A percentile compares a stretch with the other conserved stretches of the same genome.
These are phyloP conservation scores for Arthrobotrys entomopaga DNA, from an alignment of 2,329 filamentous ascomycete genomes.

Conservation along the genomic window DNA sequence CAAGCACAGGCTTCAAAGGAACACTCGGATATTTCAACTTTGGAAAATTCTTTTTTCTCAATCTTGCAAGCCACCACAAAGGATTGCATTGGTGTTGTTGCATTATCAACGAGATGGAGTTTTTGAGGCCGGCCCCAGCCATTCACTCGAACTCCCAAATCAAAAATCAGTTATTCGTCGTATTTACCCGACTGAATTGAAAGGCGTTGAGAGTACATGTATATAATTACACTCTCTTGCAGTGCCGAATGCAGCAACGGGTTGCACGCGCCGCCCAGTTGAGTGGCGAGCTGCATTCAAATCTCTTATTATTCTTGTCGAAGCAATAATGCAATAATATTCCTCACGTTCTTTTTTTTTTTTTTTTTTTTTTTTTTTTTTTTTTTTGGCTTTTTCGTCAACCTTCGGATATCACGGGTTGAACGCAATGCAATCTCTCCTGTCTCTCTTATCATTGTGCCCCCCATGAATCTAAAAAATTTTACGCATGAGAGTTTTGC, in stretches of 20 bases:
- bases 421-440: conserved; percentile 1
- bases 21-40: conserved; percentile 23
- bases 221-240: conserved; percentile 5
- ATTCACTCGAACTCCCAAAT: neutral
- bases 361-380: too few relatives aligned
- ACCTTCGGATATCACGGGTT: too few relatives aligned
- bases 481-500: conserved; percentile 17
- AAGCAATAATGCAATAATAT: too few relatives aligned
- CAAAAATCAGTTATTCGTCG: conserved; percentile 2
- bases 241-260: conserved; percentile 9
- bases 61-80: conserved; percentile 8
- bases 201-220: neutral
- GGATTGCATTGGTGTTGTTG: conserved; percentile 1
- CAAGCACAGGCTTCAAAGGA: neutral
- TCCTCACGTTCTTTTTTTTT: too few relatives aligned
- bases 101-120: neutral
- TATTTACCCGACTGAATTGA: conserved; percentile 33
- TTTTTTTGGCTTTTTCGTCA: too few relatives aligned
- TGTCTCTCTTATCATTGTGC: conserved; percentile 18
- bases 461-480: conserved; percentile 23
- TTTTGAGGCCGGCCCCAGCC: neutral
- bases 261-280: conserved; percentile 12
- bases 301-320: too few relatives aligned
- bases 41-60: conserved; percentile 23
- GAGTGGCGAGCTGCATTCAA: too few relatives aligned